phyloP scores from a whole-genome alignment of 805 yeast genomes.

The Lachancea nothofagi region DNA sequence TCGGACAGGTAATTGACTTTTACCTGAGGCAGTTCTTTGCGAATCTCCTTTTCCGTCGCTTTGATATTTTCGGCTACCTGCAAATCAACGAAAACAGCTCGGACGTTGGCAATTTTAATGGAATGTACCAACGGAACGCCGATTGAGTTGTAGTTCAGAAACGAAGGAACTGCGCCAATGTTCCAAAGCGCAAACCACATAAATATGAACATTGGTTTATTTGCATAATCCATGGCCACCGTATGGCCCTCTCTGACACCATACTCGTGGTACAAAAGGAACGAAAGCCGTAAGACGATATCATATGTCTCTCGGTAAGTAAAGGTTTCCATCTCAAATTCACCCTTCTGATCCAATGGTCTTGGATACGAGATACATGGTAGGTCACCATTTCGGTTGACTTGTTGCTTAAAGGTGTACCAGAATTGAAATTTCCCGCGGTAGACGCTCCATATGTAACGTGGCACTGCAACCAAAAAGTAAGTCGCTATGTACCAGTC shows the following conservation, averaged over 20 bases:
- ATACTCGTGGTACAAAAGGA: slow-evolving; percentile 55
- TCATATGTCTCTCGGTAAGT: slow-evolving; percentile 69
- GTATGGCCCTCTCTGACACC: slow-evolving; percentile 62
- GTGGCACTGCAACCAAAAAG: slow-evolving; percentile 37
- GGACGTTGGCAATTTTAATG: slow-evolving; percentile 57
- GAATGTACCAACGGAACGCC: slow-evolving; percentile 78
- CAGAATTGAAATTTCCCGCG: slow-evolving; percentile 49
- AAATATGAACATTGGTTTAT: slow-evolving; percentile 75
- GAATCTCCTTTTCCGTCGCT: slow-evolving; percentile 43
- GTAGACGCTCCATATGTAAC: slow-evolving; percentile 33
- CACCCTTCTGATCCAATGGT: slow-evolving; percentile 44
- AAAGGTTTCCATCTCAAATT: slow-evolving; percentile 54
- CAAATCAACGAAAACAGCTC: slow-evolving; percentile 68
- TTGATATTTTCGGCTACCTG: slow-evolving; percentile 51
- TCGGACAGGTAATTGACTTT: slow-evolving; percentile 49
- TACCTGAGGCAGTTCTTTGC: slow-evolving; percentile 35
- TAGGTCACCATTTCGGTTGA: slow-evolving; percentile 41
- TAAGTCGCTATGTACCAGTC: slow-evolving; percentile 49
- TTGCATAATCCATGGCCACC: slow-evolving; percentile 71
- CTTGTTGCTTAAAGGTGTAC: slow-evolving; percentile 63
- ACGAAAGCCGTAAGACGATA: slow-evolving; percentile 59
- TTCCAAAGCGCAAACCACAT: slow-evolving; percentile 88
- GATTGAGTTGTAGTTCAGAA: slow-evolving; percentile 72
- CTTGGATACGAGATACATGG: slow-evolving; percentile 56
- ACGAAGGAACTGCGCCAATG: slow-evolving; percentile 84